These are phyloP conservation scores for Pelargonium fulgidum DNA, from an alignment of 441 rosid genomes.

Conservation along the genomic window DNA sequence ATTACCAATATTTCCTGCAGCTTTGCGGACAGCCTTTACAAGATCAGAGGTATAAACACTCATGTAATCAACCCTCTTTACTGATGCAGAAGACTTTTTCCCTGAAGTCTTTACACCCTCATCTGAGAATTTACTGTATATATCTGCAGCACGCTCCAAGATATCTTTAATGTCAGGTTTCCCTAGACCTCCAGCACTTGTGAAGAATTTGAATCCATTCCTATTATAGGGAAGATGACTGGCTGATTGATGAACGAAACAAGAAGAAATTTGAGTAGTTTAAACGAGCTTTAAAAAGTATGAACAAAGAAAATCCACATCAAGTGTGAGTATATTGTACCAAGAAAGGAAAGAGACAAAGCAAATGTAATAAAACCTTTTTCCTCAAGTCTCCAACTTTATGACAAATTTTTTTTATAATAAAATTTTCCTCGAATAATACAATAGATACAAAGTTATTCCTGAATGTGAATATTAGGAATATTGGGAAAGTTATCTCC, in stretches of 20 bases:
- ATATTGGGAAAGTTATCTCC: background rate
- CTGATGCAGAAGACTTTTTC: conserved; percentile 34
- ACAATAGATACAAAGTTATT: background rate
- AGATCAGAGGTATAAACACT: conserved; percentile 70
- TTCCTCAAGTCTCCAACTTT: background rate
- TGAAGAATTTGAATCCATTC: conserved; percentile 95
- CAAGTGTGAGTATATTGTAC: background rate
- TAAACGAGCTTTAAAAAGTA: conserved; percentile 5
- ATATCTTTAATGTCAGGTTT: conserved; percentile 80
- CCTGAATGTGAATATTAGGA: background rate
- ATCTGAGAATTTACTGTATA: conserved; percentile 47
- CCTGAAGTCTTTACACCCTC: conserved; percentile 36
- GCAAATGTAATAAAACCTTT: conserved; percentile 4
- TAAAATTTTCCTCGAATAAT: background rate
- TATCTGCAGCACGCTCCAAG: conserved; percentile 72
- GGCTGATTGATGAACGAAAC: conserved; percentile 44
- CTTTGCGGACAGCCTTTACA: conserved; percentile 76
- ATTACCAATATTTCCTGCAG: conserved; percentile 81
- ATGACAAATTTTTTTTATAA: background rate
- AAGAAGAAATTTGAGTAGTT: conserved; percentile 23
- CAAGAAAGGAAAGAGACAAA: background rate
- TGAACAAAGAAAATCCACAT: conserved; percentile 3
- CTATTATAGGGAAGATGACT: conserved; percentile 99
- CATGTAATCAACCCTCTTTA: conserved; percentile 78
- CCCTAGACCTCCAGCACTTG: conserved; percentile 89